Percentiles rank a stretch among this genome's conserved stretches.
Conservation (phyloP, 768 basidiomycete genomes). For the Tylopilus rubrobrunneus region DNA sequence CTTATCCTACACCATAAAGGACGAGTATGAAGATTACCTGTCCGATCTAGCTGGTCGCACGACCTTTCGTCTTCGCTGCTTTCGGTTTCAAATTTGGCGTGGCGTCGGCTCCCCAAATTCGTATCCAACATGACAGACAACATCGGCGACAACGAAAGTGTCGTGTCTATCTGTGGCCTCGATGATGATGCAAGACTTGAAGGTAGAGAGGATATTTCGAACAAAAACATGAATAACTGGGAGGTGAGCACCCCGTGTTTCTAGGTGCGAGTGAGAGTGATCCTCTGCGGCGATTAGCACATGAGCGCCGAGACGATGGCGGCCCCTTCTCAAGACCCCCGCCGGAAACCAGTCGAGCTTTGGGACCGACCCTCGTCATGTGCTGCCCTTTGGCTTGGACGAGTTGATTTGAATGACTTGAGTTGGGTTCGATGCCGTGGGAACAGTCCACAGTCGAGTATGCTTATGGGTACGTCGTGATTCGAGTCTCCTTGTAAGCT, state of each 20-base stretch:
- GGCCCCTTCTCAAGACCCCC: conserved; percentile 84
- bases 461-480: conserved; percentile 66
- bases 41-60: conserved; percentile 75
- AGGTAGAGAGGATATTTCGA: conserved; percentile 54
- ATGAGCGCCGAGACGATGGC: conserved; percentile 97
- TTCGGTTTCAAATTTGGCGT: conserved; percentile 50
- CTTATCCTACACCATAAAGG: conserved; percentile 88
- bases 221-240: conserved; percentile 93
- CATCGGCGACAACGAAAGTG: conserved; percentile 93
- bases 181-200: conserved; percentile 74
- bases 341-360: conserved; percentile 79
- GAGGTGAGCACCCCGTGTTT: conserved; percentile 56
- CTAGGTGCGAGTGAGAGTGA: not conserved
- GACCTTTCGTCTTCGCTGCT: conserved; percentile 42
- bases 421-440: conserved; percentile 72
- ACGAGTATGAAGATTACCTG: conserved; percentile 94
- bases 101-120: conserved; percentile 80
- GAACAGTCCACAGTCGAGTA: conserved; percentile 81
- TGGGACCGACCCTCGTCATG: conserved; percentile 78
- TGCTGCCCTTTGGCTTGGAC: conserved; percentile 73
- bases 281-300: conserved; percentile 48
- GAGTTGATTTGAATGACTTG: conserved; percentile 68
- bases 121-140: conserved; percentile 78
- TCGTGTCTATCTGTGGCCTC: conserved; percentile 84
- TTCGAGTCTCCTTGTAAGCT: not conserved